A percentile compares a stretch with the other conserved stretches of the same genome.
Conservation (phyloP, 805 yeast genomes). For the Komagataella ulmi region DNA sequence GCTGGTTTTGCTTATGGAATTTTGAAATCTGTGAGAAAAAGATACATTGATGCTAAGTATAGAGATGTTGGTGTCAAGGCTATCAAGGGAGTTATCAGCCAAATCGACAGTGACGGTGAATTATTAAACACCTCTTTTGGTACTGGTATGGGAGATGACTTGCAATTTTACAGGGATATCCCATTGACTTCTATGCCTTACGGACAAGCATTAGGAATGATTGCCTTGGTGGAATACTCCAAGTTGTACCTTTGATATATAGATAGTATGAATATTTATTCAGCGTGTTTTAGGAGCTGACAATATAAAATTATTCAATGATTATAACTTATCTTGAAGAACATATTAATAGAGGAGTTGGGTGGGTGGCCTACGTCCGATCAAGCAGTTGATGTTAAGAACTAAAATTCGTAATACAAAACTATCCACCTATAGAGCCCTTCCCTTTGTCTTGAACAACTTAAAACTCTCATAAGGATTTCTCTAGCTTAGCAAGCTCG, state of each 20-base stretch:
- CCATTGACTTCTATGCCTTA: slow-evolving; percentile 17
- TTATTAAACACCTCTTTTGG: slow-evolving; percentile 21
- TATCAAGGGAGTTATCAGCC: slow-evolving; percentile 16
- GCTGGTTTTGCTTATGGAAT: slow-evolving; percentile 25
- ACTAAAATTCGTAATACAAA: neutral
- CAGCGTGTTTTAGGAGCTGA: neutral
- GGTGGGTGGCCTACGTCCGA: no score
- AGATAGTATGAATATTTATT: no score
- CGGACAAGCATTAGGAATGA: slow-evolving; percentile 20
- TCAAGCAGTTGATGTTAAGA: neutral
- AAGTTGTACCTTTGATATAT: slow-evolving; percentile 8
- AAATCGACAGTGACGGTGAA: slow-evolving; percentile 18
- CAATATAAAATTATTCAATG: neutral
- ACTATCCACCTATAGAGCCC: neutral
- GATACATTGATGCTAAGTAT: slow-evolving; percentile 14
- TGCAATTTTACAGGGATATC: slow-evolving; percentile 21
- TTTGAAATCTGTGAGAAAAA: slow-evolving; percentile 17
- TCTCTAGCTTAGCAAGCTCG: slow-evolving; percentile 4
- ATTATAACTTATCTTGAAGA: neutral
- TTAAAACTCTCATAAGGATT: slow-evolving; percentile 1
- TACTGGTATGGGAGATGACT: slow-evolving; percentile 20
- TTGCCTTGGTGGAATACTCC: slow-evolving; percentile 19
- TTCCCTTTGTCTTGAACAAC: no score
- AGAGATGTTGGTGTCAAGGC: slow-evolving; percentile 15
- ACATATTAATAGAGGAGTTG: no score